These are phyloP conservation scores for Spatholobus suberectus DNA, from an alignment of 306 rosid genomes.

Conservation along the genomic window DNA sequence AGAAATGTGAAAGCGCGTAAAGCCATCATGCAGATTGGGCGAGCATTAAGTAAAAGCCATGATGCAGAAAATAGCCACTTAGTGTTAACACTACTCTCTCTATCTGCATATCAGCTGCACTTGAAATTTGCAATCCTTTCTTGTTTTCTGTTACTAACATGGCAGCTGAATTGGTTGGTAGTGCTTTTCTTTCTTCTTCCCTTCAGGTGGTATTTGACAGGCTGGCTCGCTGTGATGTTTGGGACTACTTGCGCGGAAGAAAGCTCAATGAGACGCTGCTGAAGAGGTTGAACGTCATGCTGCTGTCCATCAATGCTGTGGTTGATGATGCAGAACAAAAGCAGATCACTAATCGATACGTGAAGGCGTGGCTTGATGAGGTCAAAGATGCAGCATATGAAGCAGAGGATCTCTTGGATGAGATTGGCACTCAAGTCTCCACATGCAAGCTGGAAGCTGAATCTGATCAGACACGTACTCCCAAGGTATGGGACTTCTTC, in stretches of 20 bases:
- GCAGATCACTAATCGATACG: background rate
- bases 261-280: conserved; percentile 11
- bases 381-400: conserved; percentile 26
- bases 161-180: conserved; percentile 31
- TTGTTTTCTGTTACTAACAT: background rate
- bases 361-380: conserved; percentile 26
- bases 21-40: too few relatives aligned
- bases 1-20: too few relatives aligned
- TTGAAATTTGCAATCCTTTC: too few relatives aligned
- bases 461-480: background rate
- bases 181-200: conserved; percentile 40
- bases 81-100: too few relatives aligned
- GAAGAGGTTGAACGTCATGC: background rate
- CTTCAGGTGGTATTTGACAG: conserved; percentile 31
- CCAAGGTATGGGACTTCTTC: conserved; percentile 18
- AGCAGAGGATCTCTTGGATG: conserved; percentile 30
- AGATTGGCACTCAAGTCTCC: background rate
- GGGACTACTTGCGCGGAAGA: conserved; percentile 22
- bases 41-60: too few relatives aligned
- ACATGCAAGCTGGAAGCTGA: background rate
- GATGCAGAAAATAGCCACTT: too few relatives aligned
- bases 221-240: conserved; percentile 29
- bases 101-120: too few relatives aligned
- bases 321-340: conserved; percentile 37
- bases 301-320: conserved; percentile 14